phyloP scores from a whole-genome alignment of 1,284 basidiomycete species.

The Vanrija humicola region DNA sequence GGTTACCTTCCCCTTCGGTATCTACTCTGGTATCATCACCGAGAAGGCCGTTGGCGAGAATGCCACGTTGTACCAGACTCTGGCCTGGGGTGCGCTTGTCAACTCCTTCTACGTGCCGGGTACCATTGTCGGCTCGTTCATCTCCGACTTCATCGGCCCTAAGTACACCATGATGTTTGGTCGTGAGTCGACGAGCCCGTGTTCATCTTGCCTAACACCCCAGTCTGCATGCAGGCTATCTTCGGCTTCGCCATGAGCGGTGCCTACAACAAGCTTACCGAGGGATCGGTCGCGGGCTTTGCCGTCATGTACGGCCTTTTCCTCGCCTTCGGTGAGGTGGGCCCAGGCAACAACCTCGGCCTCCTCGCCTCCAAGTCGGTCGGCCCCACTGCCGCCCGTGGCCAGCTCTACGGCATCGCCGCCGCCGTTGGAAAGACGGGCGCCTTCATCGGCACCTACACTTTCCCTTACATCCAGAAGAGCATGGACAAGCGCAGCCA shows the following conservation, averaged over 20 bases:
- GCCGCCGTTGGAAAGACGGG: conserved; percentile 75
- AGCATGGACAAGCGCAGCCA: conserved; percentile 15
- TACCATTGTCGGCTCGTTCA: conserved; percentile 29
- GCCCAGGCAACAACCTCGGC: conserved; percentile 73
- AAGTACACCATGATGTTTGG: conserved; percentile 63
- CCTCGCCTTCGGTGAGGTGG: conserved; percentile 63
- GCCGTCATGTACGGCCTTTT: conserved; percentile 86
- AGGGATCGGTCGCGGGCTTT: conserved; percentile 62
- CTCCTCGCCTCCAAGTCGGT: conserved; percentile 69
- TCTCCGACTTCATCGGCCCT: conserved; percentile 37
- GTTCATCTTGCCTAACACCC: conserved; percentile 32
- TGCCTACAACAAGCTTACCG: conserved; percentile 54
- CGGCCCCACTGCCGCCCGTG: conserved; percentile 76
- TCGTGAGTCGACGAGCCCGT: too few relatives aligned
- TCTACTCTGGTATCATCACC: conserved; percentile 67
- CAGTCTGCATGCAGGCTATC: conserved; percentile 65
- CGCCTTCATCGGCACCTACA: conserved; percentile 74
- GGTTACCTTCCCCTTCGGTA: conserved; percentile 47
- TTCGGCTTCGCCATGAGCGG: conserved; percentile 85
- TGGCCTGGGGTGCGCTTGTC: conserved; percentile 46
- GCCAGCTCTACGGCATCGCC: conserved; percentile 76
- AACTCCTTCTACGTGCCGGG: conserved; percentile 51
- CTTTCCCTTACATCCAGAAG: conserved; percentile 59
- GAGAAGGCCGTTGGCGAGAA: conserved; percentile 17
- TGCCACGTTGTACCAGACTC: conserved; percentile 24